A percentile compares a stretch with the other conserved stretches of the same genome.
Conservation (phyloP, 495 filamentous ascomycete species). For the Lasiosphaeria miniovina region DNA sequence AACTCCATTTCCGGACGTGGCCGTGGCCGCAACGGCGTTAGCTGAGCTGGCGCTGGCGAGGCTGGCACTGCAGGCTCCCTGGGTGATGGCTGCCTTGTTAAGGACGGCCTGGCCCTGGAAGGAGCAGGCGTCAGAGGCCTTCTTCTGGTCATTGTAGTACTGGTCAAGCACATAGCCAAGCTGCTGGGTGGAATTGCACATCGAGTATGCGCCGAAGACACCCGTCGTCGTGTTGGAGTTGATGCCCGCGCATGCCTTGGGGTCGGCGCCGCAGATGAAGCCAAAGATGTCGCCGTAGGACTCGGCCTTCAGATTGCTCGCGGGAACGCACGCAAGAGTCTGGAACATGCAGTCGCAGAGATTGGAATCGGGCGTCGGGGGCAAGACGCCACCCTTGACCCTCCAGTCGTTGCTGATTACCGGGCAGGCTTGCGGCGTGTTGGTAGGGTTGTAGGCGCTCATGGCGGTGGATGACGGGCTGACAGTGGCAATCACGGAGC, state of each 20-base stretch:
- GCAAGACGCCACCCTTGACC: constrained; percentile 62
- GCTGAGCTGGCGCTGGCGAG: constrained; percentile 44
- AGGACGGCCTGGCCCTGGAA: constrained; percentile 53
- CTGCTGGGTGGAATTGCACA: constrained; percentile 77
- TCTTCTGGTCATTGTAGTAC: constrained; percentile 69
- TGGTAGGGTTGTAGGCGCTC: constrained; percentile 70
- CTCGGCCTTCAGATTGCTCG: constrained; percentile 41
- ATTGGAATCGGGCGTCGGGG: constrained; percentile 70
- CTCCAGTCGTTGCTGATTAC: constrained; percentile 60
- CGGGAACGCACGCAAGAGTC: constrained; percentile 66
- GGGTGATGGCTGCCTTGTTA: constrained; percentile 9
- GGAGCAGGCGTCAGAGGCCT: constrained; percentile 61
- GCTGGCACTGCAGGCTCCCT: constrained; percentile 29
- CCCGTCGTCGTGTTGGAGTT: constrained; percentile 65
- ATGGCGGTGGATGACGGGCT: constrained; percentile 64
- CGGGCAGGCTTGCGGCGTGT: constrained; percentile 75
- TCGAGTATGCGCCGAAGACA: constrained; percentile 82
- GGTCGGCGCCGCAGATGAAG: constrained; percentile 63
- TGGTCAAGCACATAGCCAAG: constrained; percentile 76
- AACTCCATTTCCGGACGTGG: constrained; percentile 18
- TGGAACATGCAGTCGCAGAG: constrained; percentile 82
- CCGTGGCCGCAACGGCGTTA: constrained; percentile 44
- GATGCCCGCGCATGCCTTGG: constrained; percentile 64
- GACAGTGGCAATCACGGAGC: constrained; percentile 63
- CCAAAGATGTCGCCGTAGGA: constrained; percentile 67